Base-by-base conservation (phyloP, 306 rosid genomes). In the Cicer pinnatifidum region DNA sequence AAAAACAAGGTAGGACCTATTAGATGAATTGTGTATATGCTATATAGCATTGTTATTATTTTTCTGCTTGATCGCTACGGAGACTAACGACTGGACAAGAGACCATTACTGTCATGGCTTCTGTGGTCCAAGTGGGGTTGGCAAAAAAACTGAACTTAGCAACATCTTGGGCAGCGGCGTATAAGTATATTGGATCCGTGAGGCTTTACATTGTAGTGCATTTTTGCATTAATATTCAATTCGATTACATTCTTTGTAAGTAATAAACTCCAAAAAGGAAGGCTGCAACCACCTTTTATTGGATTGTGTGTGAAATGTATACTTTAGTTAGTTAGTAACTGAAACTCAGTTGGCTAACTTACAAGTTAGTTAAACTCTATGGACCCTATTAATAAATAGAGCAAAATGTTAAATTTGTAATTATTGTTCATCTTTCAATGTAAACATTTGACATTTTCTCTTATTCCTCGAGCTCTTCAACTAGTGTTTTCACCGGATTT, bases 101-200 rank as follows among this genome's bases (percentile, higher is more conserved):
- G 88, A 86, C 86, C 59, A 5, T 83, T 82, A 82, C 87, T 82
- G 73, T 85, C 56, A 67, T 23, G 41, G 23, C 43, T 7, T 86
- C 52, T 85, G 85, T 74, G 89, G 89, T 37, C 86, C 90, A 56
- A 86, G 89, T 37, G 88, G 91, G 67, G 92, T 88, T 75, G 88
- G 89, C 59, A 85, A 85, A 86, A 85, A 85, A 85, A 80, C 87
- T 56, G 89, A 86, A 85, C 82, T 80, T 4, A 78, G 82, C 87
- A 70, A 86, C 83, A 78, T 84, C 87, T 71, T 81, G 80, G 69
- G 91, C 88, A 17, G 87, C 79, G 11, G 78, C 78, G 84, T 17
- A 17, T 17, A 17, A 17, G 19, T 84, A 87, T 78, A 86, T 90
- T 81, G 90, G 91, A 83, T 90, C 89, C 6, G 84, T 82, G 80